Evolutionary conservation across 805 yeast species (phyloP), one percentile per base, ranked within the genome.

Genomic region (Maudiozyma turicensis): DNA sequence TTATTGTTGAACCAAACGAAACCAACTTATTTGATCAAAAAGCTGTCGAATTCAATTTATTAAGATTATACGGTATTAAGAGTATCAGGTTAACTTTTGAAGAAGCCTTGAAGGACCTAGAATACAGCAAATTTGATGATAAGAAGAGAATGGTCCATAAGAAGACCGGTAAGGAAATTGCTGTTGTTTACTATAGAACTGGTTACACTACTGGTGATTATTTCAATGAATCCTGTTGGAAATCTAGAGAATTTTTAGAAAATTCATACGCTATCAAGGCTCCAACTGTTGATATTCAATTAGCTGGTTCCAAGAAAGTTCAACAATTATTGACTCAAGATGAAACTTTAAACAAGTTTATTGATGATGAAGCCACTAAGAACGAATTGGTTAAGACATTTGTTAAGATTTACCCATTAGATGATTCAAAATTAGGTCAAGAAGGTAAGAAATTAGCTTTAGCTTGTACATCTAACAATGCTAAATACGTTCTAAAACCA

Each of bases 11-110:
- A 65, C 82, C 86, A 6, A 76, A 76, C 43, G 99, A 93, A 66
- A 74, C 93, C 53, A 93, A 93, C 64, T 84, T 86, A 30, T 84
- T 88, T 67, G 99, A 93, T 67, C 99, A 93, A 69, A 79, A 95
- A 58, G 77, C 80, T 35, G 63, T 93, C 40, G 98, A 93, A 63
- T 86, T 79, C 59, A 73, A 77, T 30, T 71, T 93, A 41, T 69
- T 84, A 56, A 66, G 73, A 9, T 63, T 72, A 20, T 75, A 79
- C 60, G 78, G 78, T 8, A 68, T 89, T 40, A 76, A 72, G 54
- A 76, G 89, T 7, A 73, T 74, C 45, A 77, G 99, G 58, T 66
- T 85, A 29, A 79, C 87, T 0, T 72, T 91, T 43, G 78, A 78
- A 33, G 81, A 85, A 39, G 78, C 82, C 11, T 61, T 70, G 15